Evolutionary conservation across 148 eudicot genomes (phyloP), one percentile per base, ranked within the genome.

Genomic region (Vaccinium corymbosum): DNA sequence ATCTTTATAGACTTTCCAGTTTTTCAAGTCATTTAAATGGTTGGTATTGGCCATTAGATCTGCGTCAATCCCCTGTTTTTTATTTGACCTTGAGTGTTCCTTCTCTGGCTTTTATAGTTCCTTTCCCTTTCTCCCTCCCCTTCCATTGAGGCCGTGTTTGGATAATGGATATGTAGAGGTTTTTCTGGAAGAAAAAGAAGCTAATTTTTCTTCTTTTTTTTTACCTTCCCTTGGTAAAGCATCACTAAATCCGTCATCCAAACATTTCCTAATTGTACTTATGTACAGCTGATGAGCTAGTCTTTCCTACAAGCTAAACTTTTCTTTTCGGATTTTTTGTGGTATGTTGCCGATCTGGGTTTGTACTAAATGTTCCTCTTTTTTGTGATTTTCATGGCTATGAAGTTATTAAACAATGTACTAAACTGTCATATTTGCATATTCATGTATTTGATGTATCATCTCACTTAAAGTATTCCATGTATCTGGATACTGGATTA

Each of bases 31-130:
- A 2, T n/a, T 61, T 52, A 29, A 53, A 48, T 7, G n/a, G 22
- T 48, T 52, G 4, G 25, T 68, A 62, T 78, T 70, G 82, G 25
- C 82, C 52, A 25, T 11, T 52, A 78, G 79, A 78, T 78, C 82
- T 82, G 57, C 35, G 53, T 32, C 78, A 68, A 55, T 80, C 76
- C 27, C 20, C 62, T 16, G 19, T 81, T 76, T 27, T 81, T 49
- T 13, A 68, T 61, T 32, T 48, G 80, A 77, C 80, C 11, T 46
- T 74, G 42, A 12, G 8, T 1, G 22, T 57, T 55, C 56, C 27
- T 82, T 51, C 32, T 51, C 32, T 32, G n/a, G 79, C 78, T 82
- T 83, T 61, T 35, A 35, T 9, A 11, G 15, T 59, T 38, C 9
- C 82, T 46, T 46, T 48, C 16, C n/a, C 81, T 19, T 32, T 35